Evolutionary conservation across 2,329 filamentous ascomycete species (phyloP), one percentile per base, ranked within the genome.

Genomic region (Macroventuria anomochaeta): DNA sequence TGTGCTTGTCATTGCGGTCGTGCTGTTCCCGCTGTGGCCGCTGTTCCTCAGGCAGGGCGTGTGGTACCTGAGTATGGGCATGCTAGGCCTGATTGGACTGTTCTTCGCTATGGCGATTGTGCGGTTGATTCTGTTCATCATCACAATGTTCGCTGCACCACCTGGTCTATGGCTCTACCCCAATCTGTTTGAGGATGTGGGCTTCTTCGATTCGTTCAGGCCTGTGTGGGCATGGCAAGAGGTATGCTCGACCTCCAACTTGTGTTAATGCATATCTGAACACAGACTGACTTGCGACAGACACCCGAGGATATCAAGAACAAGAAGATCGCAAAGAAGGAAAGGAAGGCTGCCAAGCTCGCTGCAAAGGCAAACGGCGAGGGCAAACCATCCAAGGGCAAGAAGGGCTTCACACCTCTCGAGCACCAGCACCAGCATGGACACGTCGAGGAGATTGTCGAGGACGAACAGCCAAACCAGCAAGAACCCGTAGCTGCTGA

Each of bases 81-180:
- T 96, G 83, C 83, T 99, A 61, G 89, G 91, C 36, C 81, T 97
- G 25, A 85, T 99, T 38, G 95, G 90, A 50, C 79, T 96, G 42
- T 99, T 99, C 85, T 97, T 99, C 76, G 85, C 87, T 70, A 97
- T 99, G 95, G 90, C 93, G 5, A 96, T 99, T 70, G 92, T 99
- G 84, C 88, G 95, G 55, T 83, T 97, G 51, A 96, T 99, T 57
- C 81, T 99, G 23, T 99, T 99, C 80, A 88, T 91, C 72, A 78
- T 96, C 73, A 97, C 95, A 18, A 92, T 96, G 77, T 96, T 97
- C 71, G 82, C 83, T 13, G 82, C 86, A 0, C 80, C 93, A 3
- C 95, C 95, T 2, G 95, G 95, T 67, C 82, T 99, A n/a, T 99
- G 95, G 95, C 83, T 99, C 37, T 99, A 93, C 78, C 95, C 95